phyloP scores from a whole-genome alignment of 139 green algal genomes.

The Edaphochlamys debaryana region DNA sequence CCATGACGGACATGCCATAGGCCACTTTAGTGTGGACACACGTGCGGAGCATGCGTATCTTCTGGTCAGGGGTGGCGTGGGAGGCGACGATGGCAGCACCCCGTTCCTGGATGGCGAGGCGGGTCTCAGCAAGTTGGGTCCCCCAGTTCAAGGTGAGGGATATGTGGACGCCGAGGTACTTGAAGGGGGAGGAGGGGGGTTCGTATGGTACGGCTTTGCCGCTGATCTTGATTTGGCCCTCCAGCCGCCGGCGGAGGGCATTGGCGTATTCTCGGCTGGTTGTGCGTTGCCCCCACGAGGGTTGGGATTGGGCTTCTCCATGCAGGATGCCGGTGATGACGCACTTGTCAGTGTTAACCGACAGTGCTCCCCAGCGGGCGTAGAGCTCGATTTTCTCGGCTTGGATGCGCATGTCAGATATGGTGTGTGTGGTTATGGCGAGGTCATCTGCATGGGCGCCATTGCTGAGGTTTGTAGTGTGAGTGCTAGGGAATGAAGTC shows the following conservation, averaged over 20 bases:
- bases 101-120: neutral
- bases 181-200: neutral
- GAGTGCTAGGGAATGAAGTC: too few species aligned
- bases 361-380: neutral
- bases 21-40: neutral
- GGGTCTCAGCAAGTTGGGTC: neutral
- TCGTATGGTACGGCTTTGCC: neutral
- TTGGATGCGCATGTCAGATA: neutral
- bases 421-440: neutral
- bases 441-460: neutral
- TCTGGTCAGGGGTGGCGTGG: neutral
- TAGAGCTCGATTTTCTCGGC: neutral
- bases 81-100: neutral
- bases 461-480: neutral
- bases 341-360: neutral
- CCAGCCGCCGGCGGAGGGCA: neutral
- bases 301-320: neutral
- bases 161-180: neutral
- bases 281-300: neutral
- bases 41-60: neutral
- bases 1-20: neutral
- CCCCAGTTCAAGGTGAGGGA: neutral
- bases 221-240: neutral
- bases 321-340: neutral
- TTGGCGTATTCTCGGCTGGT: neutral